Conservation (phyloP, 2,329 filamentous ascomycete species). For the Botryosphaeria agaves region DNA sequence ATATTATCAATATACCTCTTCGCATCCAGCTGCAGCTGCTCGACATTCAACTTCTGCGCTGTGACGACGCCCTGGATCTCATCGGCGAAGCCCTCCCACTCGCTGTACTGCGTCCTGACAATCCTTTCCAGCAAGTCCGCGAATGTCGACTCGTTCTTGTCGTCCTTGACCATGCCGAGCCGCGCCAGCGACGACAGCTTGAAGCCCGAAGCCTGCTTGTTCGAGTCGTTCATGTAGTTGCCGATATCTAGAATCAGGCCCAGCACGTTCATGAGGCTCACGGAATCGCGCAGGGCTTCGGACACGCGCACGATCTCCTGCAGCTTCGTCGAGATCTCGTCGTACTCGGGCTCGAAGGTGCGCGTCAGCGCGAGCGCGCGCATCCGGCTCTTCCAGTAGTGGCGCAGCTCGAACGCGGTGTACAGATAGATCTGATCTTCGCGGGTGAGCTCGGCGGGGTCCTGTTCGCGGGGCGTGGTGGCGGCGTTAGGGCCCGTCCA, state of each 20-base stretch:
- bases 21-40: constrained; percentile 74
- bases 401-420: constrained; percentile 84
- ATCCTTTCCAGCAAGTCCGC: constrained; percentile 93
- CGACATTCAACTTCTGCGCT: constrained; percentile 84
- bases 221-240: constrained; percentile 99
- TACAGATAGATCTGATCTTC: constrained; percentile 92
- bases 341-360: constrained; percentile 75
- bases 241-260: constrained; percentile 93
- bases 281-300: constrained; percentile 78
- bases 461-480: constrained; percentile 62
- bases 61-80: constrained; percentile 68
- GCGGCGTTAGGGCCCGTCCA: constrained; percentile 80
- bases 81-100: constrained; percentile 77
- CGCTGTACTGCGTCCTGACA: constrained; percentile 86
- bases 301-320: constrained; percentile 74
- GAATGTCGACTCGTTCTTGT: constrained; percentile 94
- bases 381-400: constrained; percentile 98
- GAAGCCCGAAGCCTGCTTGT: constrained; percentile 96
- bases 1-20: constrained; percentile 90
- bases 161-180: constrained; percentile 94
- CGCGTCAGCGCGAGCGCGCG: constrained; percentile 71
- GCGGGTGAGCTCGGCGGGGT: constrained; percentile 73
- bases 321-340: constrained; percentile 74
- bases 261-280: constrained; percentile 87
- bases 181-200: constrained; percentile 89